Evolutionary conservation across 108 stramenopile genomes (phyloP), one percentile per base, ranked within the genome.

Genomic region (Parietichytrium sp.): DNA sequence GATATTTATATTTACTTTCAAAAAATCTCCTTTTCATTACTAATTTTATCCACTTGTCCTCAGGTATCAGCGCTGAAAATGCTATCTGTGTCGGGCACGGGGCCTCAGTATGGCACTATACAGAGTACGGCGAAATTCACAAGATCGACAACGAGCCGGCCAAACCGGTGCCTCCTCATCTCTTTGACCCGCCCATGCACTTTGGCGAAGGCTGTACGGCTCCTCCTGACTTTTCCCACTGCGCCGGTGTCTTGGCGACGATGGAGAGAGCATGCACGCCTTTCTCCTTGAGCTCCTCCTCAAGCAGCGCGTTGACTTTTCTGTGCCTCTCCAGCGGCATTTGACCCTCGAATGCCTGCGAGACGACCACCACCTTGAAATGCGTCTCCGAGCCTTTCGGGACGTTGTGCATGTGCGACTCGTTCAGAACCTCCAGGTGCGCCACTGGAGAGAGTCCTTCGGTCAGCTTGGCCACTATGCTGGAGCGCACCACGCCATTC

Each of bases 201-300:
- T 26, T 33, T 15, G 81, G 81, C 31, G 81, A 81, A 26, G 54
- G 54, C 36, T 54, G 55, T 6, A 81, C 53, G 23, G 13, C 25
- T 20, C 20, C 49, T 77, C 79, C 87, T n/a, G n/a, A n/a, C 12
- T 81, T 85, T 80, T 92, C 55, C 95, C 95, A 98, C 84, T 98
- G 92, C 4, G 89, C 89, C 3, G 95, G 95, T 30, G 95, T 96
- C 87, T 96, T 96, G 78, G 96, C 95, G 4, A 92, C 85, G 54
- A 98, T 96, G n/a, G 92, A 91, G 47, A 98, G 85, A 13, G 97
- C 97, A 83, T 98, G 97, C 0, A 98, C 95, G n/a, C 90, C 90
- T n/a, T n/a, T n/a, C 3, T 93, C 93, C 23, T 92, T 85, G 51
- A 96, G 55, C 55, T 95, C 93, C 33, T 93, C 89, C 36, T 87